These are phyloP conservation scores for Zelonia costaricensis DNA, from an alignment of 208 protist genomes.

Conservation along the genomic window DNA sequence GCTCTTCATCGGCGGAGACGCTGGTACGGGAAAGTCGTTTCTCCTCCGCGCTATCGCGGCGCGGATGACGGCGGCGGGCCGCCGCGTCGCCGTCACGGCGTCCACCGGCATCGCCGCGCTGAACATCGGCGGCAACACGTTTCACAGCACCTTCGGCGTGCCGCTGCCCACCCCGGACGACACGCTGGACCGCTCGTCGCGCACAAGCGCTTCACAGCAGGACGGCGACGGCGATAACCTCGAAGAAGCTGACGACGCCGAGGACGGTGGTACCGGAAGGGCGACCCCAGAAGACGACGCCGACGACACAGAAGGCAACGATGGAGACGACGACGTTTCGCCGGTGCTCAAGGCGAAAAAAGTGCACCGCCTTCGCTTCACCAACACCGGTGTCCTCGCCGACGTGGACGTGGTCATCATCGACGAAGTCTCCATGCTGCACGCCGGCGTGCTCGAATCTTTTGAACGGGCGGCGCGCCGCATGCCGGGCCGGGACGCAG, in stretches of 20 bases:
- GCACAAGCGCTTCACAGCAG: conserved; percentile 9
- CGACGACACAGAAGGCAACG: too few species aligned
- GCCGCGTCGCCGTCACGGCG: conserved; percentile 70
- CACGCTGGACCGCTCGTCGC: not conserved
- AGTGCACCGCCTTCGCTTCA: conserved; percentile 13
- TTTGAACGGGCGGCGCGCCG: conserved; percentile 73
- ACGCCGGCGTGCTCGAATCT: conserved; percentile 74
- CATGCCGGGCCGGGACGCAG: conserved; percentile 31
- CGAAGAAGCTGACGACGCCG: not conserved
- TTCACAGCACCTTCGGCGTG: conserved; percentile 86
- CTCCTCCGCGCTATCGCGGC: conserved; percentile 70
- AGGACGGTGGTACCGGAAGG: not conserved
- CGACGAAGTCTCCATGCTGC: conserved; percentile 93
- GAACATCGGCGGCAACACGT: conserved; percentile 84
- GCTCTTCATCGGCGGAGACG: conserved; percentile 87
- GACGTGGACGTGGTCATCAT: conserved; percentile 69
- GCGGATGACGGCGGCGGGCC: conserved; percentile 19
- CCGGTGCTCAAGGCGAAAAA: not conserved
- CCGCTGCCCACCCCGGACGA: conserved; percentile 32
- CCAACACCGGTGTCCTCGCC: conserved; percentile 6
- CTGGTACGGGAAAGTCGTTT: conserved; percentile 89
- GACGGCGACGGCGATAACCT: conserved; percentile 8
- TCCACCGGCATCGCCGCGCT: conserved; percentile 87
- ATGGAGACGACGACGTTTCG: not conserved
- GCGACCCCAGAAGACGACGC: too few species aligned